Percentiles rank a stretch among this genome's conserved stretches.
Conservation (phyloP, 805 yeast species). For the Torulaspora indica region DNA sequence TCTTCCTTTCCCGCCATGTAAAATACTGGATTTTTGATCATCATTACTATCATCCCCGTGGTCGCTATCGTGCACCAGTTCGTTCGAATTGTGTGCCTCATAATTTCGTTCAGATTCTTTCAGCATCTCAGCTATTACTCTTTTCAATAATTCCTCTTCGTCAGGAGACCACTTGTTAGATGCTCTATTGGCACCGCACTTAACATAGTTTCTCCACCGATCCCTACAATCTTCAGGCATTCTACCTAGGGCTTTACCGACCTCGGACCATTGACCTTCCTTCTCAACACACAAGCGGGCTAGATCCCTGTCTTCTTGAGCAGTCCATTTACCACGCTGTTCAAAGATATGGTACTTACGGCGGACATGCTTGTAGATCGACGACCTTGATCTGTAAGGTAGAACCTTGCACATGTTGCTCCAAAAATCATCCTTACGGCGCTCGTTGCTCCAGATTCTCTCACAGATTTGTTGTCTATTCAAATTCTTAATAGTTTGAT, state of each 20-base stretch:
- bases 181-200: conserved; percentile 76
- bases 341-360: conserved; percentile 83
- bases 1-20: conserved; percentile 18
- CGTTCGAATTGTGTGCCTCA: conserved; percentile 16
- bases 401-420: conserved; percentile 70
- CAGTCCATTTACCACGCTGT: conserved; percentile 86
- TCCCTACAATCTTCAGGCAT: conserved; percentile 99
- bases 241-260: conserved; percentile 74
- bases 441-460: conserved; percentile 81
- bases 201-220: conserved; percentile 91
- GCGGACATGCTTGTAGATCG: conserved; percentile 88
- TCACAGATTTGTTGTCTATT: conserved; percentile 68
- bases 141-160: conserved; percentile 61
- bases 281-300: conserved; percentile 57
- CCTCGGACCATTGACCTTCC: conserved; percentile 83
- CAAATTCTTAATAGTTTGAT: conserved; percentile 57
- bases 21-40: conserved; percentile 9
- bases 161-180: conserved; percentile 73
- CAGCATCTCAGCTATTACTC: conserved; percentile 50
- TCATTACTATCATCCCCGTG: conserved; percentile 19
- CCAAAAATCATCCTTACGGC: conserved; percentile 87
- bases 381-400: conserved; percentile 82
- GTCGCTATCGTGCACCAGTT: conserved; percentile 15
- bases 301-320: conserved; percentile 69
- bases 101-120: conserved; percentile 29